Base-by-base conservation (phyloP, 179 eudicot genomes). In the Nepenthes alata region DNA sequence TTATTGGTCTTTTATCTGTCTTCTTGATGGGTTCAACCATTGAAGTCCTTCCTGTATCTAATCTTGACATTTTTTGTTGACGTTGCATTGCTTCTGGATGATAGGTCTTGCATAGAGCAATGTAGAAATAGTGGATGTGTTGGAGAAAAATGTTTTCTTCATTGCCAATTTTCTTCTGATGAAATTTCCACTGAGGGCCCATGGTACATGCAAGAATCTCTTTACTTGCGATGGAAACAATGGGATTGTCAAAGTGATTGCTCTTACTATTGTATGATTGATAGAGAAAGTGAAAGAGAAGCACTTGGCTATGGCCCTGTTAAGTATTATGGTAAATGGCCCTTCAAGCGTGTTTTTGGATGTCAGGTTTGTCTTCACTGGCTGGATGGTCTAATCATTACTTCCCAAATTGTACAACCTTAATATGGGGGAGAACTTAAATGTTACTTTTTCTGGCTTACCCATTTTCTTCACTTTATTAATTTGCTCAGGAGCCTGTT, bases 241-340 rank as follows among this genome's bases (percentile, higher is more conserved):
- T 79, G 60, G 78, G 84, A 73, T 55, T 90, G 95, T 74, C 78
- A 68, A 60, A 75, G 88, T 59, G 89, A 90, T 66, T 90, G 97
- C 62, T 85, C 81, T 55, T 88, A 90, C 79, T 61, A 80, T 73
- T 89, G 97, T 69, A 88, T 90, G 97, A 62, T 76, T 51, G 73
- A 77, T 35, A 78, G 81, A 73, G 97, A 88, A 75, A 74, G 55
- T 54, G 85, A 77, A 67, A 78, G 83, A 78, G 83, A 79, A 67
- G 72, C 66, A 51, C 75, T 62, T 68, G 95, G 89, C 47, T 80
- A 70, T 35, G 75, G 49, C 36, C 88, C 97, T 60, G 85, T 85
- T 15, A 88, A 85, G 65, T 90, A 88, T 77, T 93, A 90, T 75
- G 97, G 97, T 37, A 90, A 90, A 76, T 90, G 97, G 95, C 95